Evolutionary conservation across 1,284 basidiomycete species (phyloP).

Genomic region (Psilocybe mexicana): DNA sequence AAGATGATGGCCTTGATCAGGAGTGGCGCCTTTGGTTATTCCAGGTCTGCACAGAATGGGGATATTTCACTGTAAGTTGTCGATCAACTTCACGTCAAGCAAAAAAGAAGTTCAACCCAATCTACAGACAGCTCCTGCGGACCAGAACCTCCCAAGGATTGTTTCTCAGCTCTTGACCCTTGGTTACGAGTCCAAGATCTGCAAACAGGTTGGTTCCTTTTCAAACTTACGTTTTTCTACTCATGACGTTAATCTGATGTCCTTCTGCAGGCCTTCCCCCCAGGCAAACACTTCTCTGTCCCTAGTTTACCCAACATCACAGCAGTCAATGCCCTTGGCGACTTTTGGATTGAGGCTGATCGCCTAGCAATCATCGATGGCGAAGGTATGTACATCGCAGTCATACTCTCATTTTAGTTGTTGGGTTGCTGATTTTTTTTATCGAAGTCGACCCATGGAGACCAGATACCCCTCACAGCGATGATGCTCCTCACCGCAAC

Average conservation of each 20-base stretch:
- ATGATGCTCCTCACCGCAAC: slow-evolving; percentile 66
- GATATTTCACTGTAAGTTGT: slow-evolving; percentile 74
- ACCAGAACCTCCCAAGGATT: slow-evolving; percentile 62
- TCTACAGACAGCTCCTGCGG: slow-evolving; percentile 66
- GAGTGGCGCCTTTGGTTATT: slow-evolving; percentile 89
- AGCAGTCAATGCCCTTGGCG: slow-evolving; percentile 77
- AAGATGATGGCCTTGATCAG: slow-evolving; percentile 60
- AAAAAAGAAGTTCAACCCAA: slow-evolving; percentile 2
- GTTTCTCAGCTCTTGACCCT: slow-evolving; percentile 76
- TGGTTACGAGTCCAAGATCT: slow-evolving; percentile 80
- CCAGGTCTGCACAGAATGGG: slow-evolving; percentile 95
- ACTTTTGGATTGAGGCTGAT: slow-evolving; percentile 74
- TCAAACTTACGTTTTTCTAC: neutral
- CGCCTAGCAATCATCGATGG: slow-evolving; percentile 87
- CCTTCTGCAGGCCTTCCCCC: slow-evolving; percentile 67
- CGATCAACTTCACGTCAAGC: slow-evolving; percentile 13
- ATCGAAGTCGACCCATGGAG: slow-evolving; percentile 84
- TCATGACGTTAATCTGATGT: neutral
- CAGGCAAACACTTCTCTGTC: slow-evolving; percentile 74
- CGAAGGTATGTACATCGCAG: slow-evolving; percentile 47
- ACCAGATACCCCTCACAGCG: slow-evolving; percentile 83
- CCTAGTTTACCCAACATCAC: slow-evolving; percentile 77
- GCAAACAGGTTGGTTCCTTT: slow-evolving; percentile 49
- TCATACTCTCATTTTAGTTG: no score
- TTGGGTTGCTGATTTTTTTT: neutral